A percentile compares a stretch with the other conserved stretches of the same genome.
phyloP scores from a whole-genome alignment of 495 filamentous ascomycete species.

The Lasiosphaeria ovina region DNA sequence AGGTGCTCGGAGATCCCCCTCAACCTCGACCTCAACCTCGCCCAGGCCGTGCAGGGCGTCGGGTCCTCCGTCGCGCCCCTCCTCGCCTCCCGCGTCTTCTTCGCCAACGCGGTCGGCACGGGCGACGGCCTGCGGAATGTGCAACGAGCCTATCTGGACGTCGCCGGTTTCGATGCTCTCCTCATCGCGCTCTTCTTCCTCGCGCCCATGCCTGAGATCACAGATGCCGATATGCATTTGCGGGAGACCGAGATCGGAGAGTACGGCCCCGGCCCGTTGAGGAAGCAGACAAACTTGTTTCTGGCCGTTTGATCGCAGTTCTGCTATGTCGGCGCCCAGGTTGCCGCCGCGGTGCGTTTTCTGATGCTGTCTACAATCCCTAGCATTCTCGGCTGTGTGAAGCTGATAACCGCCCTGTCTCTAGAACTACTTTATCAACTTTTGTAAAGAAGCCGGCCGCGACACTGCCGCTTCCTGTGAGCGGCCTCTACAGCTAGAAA shows the following conservation, averaged over 20 bases:
- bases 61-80: conserved; percentile 63
- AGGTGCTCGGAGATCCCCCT: conserved; percentile 59
- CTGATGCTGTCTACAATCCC: conserved; percentile 47
- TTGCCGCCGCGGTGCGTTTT: conserved; percentile 53
- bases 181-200: conserved; percentile 65
- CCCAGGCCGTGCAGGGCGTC: conserved; percentile 65
- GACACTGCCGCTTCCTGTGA: conserved; percentile 26
- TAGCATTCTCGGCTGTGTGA: background rate
- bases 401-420: conserved; percentile 4
- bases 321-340: conserved; percentile 68
- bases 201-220: conserved; percentile 65
- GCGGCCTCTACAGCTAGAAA: background rate
- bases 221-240: conserved; percentile 66
- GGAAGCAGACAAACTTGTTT: conserved; percentile 64
- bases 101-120: conserved; percentile 49
- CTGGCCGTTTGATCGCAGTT: conserved; percentile 64
- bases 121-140: conserved; percentile 54
- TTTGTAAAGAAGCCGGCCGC: conserved; percentile 28
- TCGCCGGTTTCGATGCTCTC: conserved; percentile 63
- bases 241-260: conserved; percentile 43
- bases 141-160: conserved; percentile 72
- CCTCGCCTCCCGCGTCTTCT: conserved; percentile 65
- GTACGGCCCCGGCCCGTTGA: conserved; percentile 50
- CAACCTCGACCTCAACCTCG: conserved; percentile 55
- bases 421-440: conserved; percentile 43